Evolutionary conservation across 1,284 basidiomycete genomes (phyloP), one percentile per base, ranked within the genome.

Genomic region (Irpex sp.): DNA sequence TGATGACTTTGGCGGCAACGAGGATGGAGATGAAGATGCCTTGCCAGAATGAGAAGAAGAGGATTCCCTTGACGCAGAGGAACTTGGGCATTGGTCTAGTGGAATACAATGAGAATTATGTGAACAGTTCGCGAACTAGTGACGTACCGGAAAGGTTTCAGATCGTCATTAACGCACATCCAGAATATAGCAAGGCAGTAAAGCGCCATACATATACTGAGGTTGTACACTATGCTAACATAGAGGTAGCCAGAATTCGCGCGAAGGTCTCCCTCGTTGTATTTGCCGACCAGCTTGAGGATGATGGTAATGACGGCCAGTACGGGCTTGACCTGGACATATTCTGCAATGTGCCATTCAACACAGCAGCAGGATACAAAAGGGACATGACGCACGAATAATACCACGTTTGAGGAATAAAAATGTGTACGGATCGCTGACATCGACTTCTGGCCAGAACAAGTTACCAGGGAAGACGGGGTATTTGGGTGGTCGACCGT

Each of bases 21-120:
- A 98, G 83, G 67, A 94, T 84, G 33, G 94, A 96, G 58, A 99
- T 87, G 52, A 74, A 84, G 52, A 98, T 85, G 14, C 90, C 86
- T 72, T 99, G 96, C 96, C 96, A 99, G 78, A 99, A 99, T 0
- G 91, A 96, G 76, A 97, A 96, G 81, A 98, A 98, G 51, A 99
- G 82, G 66, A 99, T 96, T 56, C 94, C 95, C 73, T 99, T 98
- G 69, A 99, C 93, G 72, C 95, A 98, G 23, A 99, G 85, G 75
- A 99, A 99, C 74, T 98, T 97, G 6, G 94, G 94, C 73, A 91
- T 82, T 0, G 90, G 89, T 45, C 87, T 88, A 7, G 5, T 54
- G 39, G 2, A 18, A 58, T 23, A 58, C 58, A 6, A 19, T 28
- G n/a, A 33, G 60, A 9, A 49, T 16, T 21, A 61, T 28, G 51